Conservation (phyloP, 805 yeast genomes). For the Yamadazyma olivae region DNA sequence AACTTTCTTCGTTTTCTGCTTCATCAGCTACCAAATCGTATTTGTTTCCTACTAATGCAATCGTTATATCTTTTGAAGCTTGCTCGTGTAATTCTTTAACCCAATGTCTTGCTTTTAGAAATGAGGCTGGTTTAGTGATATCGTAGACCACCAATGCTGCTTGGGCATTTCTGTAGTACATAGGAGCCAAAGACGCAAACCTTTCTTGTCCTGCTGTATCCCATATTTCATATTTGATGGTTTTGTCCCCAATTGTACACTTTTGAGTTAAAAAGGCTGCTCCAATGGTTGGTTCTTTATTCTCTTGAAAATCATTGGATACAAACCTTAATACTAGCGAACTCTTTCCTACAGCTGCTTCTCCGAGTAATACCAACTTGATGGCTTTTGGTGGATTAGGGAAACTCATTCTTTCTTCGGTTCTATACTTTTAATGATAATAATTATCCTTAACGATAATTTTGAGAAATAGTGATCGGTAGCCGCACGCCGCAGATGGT, state of each 20-base stretch:
- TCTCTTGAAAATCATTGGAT: conserved; percentile 92
- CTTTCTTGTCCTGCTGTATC: conserved; percentile 99
- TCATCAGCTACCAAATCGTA: conserved; percentile 68
- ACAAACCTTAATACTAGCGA: conserved; percentile 90
- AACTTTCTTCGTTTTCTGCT: conserved; percentile 34
- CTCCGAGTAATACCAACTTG: conserved; percentile 89
- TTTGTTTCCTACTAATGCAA: conserved; percentile 94
- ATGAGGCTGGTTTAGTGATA: conserved; percentile 90
- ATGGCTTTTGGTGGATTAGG: conserved; percentile 43
- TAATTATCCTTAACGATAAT: too few species aligned
- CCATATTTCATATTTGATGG: conserved; percentile 92
- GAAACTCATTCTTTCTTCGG: conserved; percentile 13
- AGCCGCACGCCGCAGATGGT: too few species aligned
- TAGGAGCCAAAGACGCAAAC: conserved; percentile 92
- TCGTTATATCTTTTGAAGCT: conserved; percentile 86
- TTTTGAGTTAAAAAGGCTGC: conserved; percentile 96
- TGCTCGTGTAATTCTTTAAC: conserved; percentile 94
- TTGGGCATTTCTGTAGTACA: conserved; percentile 97
- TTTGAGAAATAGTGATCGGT: too few species aligned
- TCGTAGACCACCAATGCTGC: conserved; percentile 96
- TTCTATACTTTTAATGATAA: too few species aligned
- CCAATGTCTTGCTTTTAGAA: conserved; percentile 97
- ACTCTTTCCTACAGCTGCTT: conserved; percentile 97
- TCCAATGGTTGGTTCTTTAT: conserved; percentile 96
- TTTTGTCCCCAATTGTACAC: conserved; percentile 79